Conservation (phyloP, 169 alveolate genomes). For the Nephromyces sp. region DNA sequence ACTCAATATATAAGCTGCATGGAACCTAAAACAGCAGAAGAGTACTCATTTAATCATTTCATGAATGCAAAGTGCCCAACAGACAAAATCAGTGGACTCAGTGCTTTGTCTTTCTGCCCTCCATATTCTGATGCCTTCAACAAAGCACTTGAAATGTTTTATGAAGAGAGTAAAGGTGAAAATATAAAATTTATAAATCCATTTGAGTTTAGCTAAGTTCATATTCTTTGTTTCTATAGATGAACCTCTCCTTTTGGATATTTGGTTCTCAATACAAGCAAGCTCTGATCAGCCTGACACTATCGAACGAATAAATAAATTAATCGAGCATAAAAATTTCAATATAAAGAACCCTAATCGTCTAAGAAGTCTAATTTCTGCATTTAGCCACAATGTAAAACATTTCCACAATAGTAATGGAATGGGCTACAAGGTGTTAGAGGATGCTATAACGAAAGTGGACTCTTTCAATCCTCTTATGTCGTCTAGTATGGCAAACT, state of each 20-base stretch:
- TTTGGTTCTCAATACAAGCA: conserved; percentile 32
- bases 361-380: conserved; percentile 8
- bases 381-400: not conserved
- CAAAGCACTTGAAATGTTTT: not conserved
- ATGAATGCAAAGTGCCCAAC: not conserved
- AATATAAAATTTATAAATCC: too few species aligned
- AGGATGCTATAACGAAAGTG: conserved; percentile 11
- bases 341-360: conserved; percentile 17
- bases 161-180: not conserved
- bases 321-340: conserved; percentile 27
- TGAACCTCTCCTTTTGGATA: not conserved
- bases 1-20: too few species aligned
- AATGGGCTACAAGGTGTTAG: conserved; percentile 22
- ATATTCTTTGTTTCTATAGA: not conserved
- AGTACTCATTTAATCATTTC: too few species aligned
- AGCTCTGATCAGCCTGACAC: conserved; percentile 9
- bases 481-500: not conserved
- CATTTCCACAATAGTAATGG: conserved; percentile 21
- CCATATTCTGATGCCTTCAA: not conserved
- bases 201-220: not conserved
- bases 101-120: not conserved
- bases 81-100: not conserved
- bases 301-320: conserved; percentile 13
- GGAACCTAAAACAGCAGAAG: too few species aligned
- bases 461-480: not conserved